Base-by-base conservation (phyloP, 768 basidiomycete genomes). In the Lyophyllum decastes region DNA sequence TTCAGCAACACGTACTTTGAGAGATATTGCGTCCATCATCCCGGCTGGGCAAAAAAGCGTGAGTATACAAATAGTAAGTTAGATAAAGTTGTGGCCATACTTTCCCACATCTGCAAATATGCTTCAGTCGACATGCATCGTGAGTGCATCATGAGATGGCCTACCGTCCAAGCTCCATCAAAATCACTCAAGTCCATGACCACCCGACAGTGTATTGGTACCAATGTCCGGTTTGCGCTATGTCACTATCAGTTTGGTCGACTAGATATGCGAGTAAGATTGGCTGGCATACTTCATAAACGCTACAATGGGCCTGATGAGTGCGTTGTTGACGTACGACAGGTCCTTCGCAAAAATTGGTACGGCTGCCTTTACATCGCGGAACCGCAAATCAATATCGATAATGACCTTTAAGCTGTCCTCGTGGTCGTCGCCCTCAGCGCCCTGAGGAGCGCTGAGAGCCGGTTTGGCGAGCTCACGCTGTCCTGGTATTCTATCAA, bases 131-230 rank as follows among this genome's bases (percentile, higher is more conserved):
- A 43, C 59, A 44, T 49, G 27, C 48, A 57, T 33, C 22, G 38
- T 60, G n/a, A 49, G 49, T 27, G 14, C 52, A 47, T 19, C 54
- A 25, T 52, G 40, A 30, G 21, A 54, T 49, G 21, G 81, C 90
- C 68, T 69, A 94, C 92, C 54, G 94, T 98, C 95, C 95, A 98
- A 21, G 94, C 85, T 4, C 97, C 97, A 71, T 98, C 94, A 69
- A 98, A 99, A 59, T 97, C 93, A 53, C 73, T 77, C 58, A 96
- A 73, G 58, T 91, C 85, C 68, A 94, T 90, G 35, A 90, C 85
- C 3, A 98, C 87, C 53, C 87, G 84, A 70, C 95, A 98, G 63
- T 89, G 94, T 52, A 98, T 95, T 12, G 97, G 97, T 2, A 99
- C 84, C 64, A 99, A 74, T 1, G 97, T 99, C 58, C 90, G 86